Evolutionary conservation across 169 alveolate species (phyloP).

Genomic region (Plasmodium yoelii): DNA sequence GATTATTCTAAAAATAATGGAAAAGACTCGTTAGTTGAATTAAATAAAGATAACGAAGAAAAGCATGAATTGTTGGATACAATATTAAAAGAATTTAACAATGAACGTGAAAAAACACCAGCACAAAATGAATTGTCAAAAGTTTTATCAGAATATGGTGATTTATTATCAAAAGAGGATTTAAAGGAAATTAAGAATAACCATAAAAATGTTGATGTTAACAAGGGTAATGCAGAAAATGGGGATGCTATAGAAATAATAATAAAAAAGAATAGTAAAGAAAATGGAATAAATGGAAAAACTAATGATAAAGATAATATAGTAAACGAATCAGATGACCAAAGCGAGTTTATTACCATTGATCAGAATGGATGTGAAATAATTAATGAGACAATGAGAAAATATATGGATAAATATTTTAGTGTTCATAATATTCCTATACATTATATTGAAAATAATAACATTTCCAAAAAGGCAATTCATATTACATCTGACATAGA

Average conservation of each 20-base stretch:
- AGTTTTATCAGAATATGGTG: conserved; percentile 24
- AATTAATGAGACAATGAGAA: conserved; percentile 44
- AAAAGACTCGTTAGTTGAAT: not conserved
- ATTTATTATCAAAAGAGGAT: conserved; percentile 48
- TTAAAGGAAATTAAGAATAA: conserved; percentile 24
- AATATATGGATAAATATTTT: conserved; percentile 58
- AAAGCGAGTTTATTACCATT: conserved; percentile 33
- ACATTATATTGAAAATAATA: conserved; percentile 25
- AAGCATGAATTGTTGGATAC: not conserved
- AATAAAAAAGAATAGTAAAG: conserved; percentile 15
- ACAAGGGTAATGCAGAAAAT: conserved; percentile 19
- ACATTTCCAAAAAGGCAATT: conserved; percentile 38
- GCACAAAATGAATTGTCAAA: conserved; percentile 2
- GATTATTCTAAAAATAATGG: not conserved
- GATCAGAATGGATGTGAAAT: conserved; percentile 13
- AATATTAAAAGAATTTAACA: not conserved
- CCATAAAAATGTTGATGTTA: conserved; percentile 9
- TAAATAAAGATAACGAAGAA: conserved; percentile 7
- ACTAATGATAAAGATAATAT: conserved; percentile 2
- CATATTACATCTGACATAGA: conserved; percentile 62
- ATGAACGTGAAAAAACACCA: not conserved
- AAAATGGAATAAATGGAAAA: not conserved
- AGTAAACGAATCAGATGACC: not conserved
- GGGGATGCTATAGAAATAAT: conserved; percentile 37
- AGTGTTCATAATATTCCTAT: conserved; percentile 52